Evolutionary conservation across 75 land plant genomes (phyloP), one percentile per base, ranked within the genome.

Genomic region (Gnetum montanum): DNA sequence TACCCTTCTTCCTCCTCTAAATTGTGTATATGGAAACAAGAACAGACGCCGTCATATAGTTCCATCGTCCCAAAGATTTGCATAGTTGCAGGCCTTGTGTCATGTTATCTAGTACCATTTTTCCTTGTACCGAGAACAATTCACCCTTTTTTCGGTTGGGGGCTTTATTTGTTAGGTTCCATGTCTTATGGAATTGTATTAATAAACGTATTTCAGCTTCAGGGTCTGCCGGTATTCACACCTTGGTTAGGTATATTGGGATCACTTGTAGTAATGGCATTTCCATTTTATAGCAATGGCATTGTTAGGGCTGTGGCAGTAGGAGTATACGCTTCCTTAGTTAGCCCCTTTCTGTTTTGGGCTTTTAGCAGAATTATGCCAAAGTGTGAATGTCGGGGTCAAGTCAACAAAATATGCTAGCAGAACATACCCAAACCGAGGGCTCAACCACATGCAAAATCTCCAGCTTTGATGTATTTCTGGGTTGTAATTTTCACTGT

Each of bases 111-210:
- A 0, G 30, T 85, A 0, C 99, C 99, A 7, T 81, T 84, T 66
- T 67, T 82, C 41, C 34, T 93, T 20, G 65, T 93, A 24, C 98
- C 96, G 1, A 64, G 75, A 28, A 85, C 90, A 22, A 48, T 80
- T 8, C 90, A 95, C 33, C 92, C 99, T 33, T 10, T 95, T 1
- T 38, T 86, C n/a, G 99, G 97, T 16, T 95, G 99, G 99, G 34
- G 67, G 0, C 67, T 86, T 38, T 86, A 86, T 53, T 72, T 95
- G 5, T 49, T 86, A 1, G 97, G 97, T 11, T 68, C 97, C 1
- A 51, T 68, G 6, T 71, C 92, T 4, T 60, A 78, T 31, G 52
- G 65, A 29, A 67, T 73, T 0, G 65, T 90, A 16, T 69, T 62
- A 1, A 62, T 78, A 38, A 81, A 73, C 44, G 60, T 66, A 3